Base-by-base conservation (phyloP, 495 filamentous ascomycete genomes). In the Penicillium odoratum region DNA sequence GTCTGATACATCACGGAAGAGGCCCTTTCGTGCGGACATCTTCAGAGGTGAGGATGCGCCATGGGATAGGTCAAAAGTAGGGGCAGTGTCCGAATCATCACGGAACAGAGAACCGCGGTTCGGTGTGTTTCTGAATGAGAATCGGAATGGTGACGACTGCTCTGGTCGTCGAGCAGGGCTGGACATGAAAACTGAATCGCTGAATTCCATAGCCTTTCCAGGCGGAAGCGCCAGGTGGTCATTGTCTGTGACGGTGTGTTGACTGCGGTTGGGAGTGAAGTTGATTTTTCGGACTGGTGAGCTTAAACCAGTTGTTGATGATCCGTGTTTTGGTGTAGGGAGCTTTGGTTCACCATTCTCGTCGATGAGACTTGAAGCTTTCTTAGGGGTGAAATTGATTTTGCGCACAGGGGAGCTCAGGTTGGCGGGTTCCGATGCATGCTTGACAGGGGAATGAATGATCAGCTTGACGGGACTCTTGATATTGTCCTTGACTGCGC, bases 141-240 rank as follows among this genome's bases (percentile, higher is more conserved):
- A 80, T 55, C 77, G 73, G 68, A 82, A 81, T 15, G 82, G 78
- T 7, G 67, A 83, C 7, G 74, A 51, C 25, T 10, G 63, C 7
- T 81, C 74, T 3, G 78, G 78, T 36, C 80, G 71, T 46, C 74
- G 70, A 11, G 81, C 77, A 34, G 82, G 81, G 55, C 78, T 83
- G 29, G 71, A 76, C 68, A 81, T 73, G 30, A 79, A 69, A 10
- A 65, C 40, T 0, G 74, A 70, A 7, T 76, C 73, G 16, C 60
- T 73, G 47, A 76, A 74, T 36, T 74, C 69, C 13, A 77, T 56
- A 0, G 68, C 55, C 51, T 70, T 74, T 10, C 64, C 69, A 34
- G 64, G 55, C 0, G 65, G 65, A 43, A 73, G 57, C 9, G 64
- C 55, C 9, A 68, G 51, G 45, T 67, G 60, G 16, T 63, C 69